These are phyloP conservation scores for Ilex asprella DNA, from an alignment of 257 asterid genomes.

Conservation along the genomic window DNA sequence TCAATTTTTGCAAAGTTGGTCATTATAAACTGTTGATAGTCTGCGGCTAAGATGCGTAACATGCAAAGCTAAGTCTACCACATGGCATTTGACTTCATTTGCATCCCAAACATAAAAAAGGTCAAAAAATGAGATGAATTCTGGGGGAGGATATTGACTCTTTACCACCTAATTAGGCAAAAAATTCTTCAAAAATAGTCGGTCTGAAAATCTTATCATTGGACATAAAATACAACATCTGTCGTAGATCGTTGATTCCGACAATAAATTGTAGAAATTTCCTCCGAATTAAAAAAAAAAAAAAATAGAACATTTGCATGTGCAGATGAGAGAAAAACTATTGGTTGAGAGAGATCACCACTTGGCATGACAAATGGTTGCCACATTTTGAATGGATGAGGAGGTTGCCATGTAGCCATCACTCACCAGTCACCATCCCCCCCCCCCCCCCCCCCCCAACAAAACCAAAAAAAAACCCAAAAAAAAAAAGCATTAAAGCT, in stretches of 20 bases:
- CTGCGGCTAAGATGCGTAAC: too few relatives aligned
- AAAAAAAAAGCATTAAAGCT: too few relatives aligned
- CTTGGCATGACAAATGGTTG: conserved; percentile 6
- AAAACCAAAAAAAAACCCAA: too few relatives aligned
- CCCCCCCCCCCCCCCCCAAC: too few relatives aligned
- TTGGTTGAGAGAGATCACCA: conserved; percentile 13
- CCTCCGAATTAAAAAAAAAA: too few relatives aligned
- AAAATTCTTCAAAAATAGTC: not conserved
- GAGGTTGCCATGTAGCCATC: conserved; percentile 4
- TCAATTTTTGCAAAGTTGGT: too few relatives aligned
- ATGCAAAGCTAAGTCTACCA: too few relatives aligned
- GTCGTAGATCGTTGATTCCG: too few relatives aligned
- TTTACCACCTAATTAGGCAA: conserved; percentile 13
- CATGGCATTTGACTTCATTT: not conserved
- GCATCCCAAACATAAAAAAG: not conserved
- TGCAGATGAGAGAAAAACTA: conserved; percentile 28
- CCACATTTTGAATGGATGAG: conserved; percentile 20
- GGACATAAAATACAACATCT: conserved; percentile 7
- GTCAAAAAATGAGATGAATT: conserved; percentile 5
- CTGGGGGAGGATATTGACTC: conserved; percentile 19
- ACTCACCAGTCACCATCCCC: too few relatives aligned
- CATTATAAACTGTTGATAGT: too few relatives aligned
- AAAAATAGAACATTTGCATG: conserved; percentile 10
- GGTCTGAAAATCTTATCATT: not conserved
- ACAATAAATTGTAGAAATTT: too few relatives aligned